Base-by-base conservation (phyloP, 257 asterid species). In the Capsicum baccatum region DNA sequence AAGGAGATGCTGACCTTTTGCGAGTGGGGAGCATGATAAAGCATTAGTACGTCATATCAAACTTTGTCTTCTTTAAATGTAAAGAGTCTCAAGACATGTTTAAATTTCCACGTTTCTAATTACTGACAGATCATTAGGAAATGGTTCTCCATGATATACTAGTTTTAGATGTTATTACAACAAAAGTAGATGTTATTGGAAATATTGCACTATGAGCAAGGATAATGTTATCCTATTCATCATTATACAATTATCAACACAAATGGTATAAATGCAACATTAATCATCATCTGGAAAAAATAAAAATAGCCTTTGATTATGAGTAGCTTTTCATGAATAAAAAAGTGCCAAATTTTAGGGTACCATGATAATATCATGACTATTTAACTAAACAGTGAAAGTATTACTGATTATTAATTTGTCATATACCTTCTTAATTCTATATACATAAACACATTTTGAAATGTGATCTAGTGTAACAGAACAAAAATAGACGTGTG, bases 381-480 rank as follows among this genome's bases (percentile, higher is more conserved):
- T 74, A n/a, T 19, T 48, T 50, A 48, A 50, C 80, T 19, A 19
- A 48, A 50, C 19, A 82, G 86, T 80, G 89, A 82, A 59, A 59
- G 21, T 70, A 90, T 87, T 85, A 69, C 68, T 15, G 44, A 73
- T 59, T 56, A 48, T 42, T n/a, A 44, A 44, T 17, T 17, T 71
- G 9, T 9, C 10, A 17, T 9, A 71, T 71, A 17, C 57, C 57
- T 71, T 17, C 57, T 48, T 44, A 44, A 17, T 71, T 48, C 37
- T 37, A 44, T n/a, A 9, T 13, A 37, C 12, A 67, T 67, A 14
- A 71, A 47, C 16, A 74, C 57, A 19, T 50, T 74, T 16, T 50
- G 44, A 50, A 19, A 19, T 74, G 37, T 21, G 44, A 50, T 74
- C 13, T 50, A 50, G 39, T 11, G 60, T 9, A 44, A 74, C 17